Conservation (phyloP, 257 asterid genomes). For the Cruciata laevipes region DNA sequence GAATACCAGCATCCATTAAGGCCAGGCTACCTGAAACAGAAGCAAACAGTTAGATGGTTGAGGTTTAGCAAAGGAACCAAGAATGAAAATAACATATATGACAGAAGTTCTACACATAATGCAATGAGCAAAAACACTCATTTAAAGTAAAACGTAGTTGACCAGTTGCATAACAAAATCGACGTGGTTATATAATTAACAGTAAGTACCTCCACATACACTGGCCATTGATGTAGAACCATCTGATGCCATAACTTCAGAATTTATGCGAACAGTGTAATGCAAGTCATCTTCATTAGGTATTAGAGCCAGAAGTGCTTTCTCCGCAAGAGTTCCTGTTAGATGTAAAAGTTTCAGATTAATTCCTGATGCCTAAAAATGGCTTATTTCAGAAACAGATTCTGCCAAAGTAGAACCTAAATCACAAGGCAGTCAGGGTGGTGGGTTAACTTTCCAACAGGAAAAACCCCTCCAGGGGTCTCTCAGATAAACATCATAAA, state of each 20-base stretch:
- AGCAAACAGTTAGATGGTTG: background rate
- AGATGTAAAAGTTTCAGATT: background rate
- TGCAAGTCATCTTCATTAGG: conserved; percentile 87
- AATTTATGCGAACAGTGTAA: conserved; percentile 80
- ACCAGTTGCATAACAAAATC: conserved; percentile 1
- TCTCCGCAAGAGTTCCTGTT: conserved; percentile 96
- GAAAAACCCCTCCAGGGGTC: background rate
- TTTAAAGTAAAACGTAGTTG: background rate
- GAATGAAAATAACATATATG: background rate
- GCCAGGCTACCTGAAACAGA: conserved; percentile 87
- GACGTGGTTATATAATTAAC: background rate
- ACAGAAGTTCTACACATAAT: background rate
- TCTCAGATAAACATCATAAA: background rate
- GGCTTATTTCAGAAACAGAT: background rate
- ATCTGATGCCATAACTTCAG: conserved; percentile 99
- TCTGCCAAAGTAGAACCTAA: background rate
- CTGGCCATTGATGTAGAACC: conserved; percentile 99
- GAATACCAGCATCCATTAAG: conserved; percentile 97
- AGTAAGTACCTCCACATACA: conserved; percentile 84
- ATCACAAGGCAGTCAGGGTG: conserved; percentile 3
- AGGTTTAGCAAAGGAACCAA: background rate
- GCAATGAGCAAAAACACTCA: background rate
- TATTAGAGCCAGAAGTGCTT: conserved; percentile 77
- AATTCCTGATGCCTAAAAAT: conserved; percentile 1
- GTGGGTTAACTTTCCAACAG: background rate